A percentile compares a stretch with the other conserved stretches of the same genome.
These are phyloP conservation scores for Parietichytrium sp. DNA, from an alignment of 108 stramenopile genomes.

Conservation along the genomic window DNA sequence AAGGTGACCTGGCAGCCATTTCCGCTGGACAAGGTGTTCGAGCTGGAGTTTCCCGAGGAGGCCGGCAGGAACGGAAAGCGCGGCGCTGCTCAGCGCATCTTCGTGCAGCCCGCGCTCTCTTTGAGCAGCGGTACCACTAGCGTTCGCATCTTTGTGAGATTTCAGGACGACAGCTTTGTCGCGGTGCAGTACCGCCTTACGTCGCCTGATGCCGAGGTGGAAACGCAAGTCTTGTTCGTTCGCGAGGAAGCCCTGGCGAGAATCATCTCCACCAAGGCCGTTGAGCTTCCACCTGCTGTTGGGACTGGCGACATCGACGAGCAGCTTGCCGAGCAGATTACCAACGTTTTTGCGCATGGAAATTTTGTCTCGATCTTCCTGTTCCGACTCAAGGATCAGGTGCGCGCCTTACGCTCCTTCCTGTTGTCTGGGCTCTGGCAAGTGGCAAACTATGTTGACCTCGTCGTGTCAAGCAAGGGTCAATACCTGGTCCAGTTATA, in stretches of 20 bases:
- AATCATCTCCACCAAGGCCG: neutral
- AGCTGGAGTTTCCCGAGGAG: slow-evolving; percentile 12
- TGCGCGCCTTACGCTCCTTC: neutral
- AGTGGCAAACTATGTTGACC: neutral
- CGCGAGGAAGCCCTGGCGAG: slow-evolving; percentile 24
- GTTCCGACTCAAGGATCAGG: slow-evolving; percentile 35
- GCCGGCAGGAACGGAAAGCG: neutral
- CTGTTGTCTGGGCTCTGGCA: neutral
- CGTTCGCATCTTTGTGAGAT: neutral
- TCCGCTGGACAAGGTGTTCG: no score
- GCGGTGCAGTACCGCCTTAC: neutral
- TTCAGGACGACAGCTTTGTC: neutral
- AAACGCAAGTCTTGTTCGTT: neutral
- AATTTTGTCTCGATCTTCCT: neutral
- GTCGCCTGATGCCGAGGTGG: neutral
- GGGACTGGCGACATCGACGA: no score
- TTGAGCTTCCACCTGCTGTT: slow-evolving; percentile 13
- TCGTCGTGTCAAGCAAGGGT: neutral
- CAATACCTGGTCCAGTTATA: neutral
- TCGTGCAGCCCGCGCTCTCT: neutral
- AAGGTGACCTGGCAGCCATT: no score
- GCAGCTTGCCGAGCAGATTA: neutral
- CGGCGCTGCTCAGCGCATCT: neutral
- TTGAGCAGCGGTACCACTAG: no score
- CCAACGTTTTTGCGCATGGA: slow-evolving; percentile 12